Percentiles rank a stretch among this genome's conserved stretches.
phyloP scores from a whole-genome alignment of 2,329 filamentous ascomycete genomes.

The Plectosphaerella plurivora region DNA sequence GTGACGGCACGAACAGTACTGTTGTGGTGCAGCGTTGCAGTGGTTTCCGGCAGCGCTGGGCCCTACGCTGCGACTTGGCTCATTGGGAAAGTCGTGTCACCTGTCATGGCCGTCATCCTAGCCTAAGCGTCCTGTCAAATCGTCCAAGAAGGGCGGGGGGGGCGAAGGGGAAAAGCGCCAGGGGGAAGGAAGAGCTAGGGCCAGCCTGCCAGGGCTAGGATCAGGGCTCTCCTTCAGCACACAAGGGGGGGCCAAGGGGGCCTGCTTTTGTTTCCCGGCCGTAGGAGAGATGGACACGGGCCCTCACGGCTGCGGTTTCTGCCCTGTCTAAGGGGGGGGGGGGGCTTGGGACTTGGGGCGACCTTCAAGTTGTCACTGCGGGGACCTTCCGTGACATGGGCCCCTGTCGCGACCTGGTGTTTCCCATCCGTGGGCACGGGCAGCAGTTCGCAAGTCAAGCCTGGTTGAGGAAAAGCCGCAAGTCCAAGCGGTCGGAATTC shows the following conservation, averaged over 20 bases:
- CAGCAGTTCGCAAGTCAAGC: not conserved
- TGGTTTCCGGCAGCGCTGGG: no score
- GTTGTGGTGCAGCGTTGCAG: no score
- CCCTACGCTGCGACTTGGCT: not conserved
- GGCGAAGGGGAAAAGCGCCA: no score
- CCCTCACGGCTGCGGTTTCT: no score
- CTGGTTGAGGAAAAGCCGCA: not conserved
- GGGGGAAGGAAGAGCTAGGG: no score
- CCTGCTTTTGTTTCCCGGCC: no score
- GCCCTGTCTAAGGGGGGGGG: not conserved
- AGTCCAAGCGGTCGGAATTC: not conserved
- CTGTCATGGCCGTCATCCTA: slow-evolving; percentile 1
- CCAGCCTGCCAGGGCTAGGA: no score
- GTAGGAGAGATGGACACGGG: no score
- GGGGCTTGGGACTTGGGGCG: not conserved
- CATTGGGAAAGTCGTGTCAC: not conserved
- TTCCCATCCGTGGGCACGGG: not conserved
- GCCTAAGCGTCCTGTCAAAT: slow-evolving; percentile 14
- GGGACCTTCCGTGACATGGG: not conserved
- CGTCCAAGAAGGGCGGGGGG: slow-evolving; percentile 3
- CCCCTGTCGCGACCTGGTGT: not conserved
- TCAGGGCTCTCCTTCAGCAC: no score
- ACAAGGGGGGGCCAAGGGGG: no score
- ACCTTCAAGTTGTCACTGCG: not conserved
- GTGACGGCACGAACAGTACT: not conserved